phyloP scores from a whole-genome alignment of 352 stramenopile genomes.

The Pythium guiyangense region DNA sequence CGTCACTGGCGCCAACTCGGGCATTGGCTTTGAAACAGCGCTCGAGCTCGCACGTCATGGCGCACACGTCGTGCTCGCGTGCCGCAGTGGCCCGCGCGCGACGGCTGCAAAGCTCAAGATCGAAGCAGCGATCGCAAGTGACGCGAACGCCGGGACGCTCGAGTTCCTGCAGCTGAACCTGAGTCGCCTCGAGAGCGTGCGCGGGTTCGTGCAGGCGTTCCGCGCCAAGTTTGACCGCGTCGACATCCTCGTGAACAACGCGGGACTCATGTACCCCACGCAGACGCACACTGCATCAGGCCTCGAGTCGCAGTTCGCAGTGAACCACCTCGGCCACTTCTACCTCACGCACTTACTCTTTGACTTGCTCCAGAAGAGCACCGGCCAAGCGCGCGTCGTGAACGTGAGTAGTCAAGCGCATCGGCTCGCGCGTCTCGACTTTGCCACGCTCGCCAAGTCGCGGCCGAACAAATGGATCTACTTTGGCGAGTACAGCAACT shows the following conservation, averaged over 20 bases:
- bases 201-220: constrained; percentile 16
- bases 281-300: constrained; percentile 14
- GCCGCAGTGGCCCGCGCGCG: constrained; percentile 36
- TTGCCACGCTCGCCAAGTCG: constrained; percentile 9
- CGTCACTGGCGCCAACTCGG: constrained; percentile 80
- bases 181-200: constrained; percentile 14
- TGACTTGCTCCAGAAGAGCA: constrained; percentile 21
- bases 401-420: constrained; percentile 31
- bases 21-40: constrained; percentile 75
- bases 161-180: constrained; percentile 26
- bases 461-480: constrained; percentile 11
- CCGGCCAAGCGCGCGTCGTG: constrained; percentile 23
- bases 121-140: neutral
- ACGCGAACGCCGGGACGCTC: neutral
- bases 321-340: constrained; percentile 53
- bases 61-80: constrained; percentile 72
- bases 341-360: constrained; percentile 40
- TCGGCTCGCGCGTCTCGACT: constrained; percentile 16
- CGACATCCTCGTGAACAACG: constrained; percentile 35
- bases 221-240: constrained; percentile 16
- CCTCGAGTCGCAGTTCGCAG: constrained; percentile 37
- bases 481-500: constrained; percentile 43
- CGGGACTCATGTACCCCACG: constrained; percentile 18
- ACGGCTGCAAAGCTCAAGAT: neutral
- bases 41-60: constrained; percentile 43